Base-by-base conservation (phyloP, 257 asterid species). In the Nicotiana otophora region DNA sequence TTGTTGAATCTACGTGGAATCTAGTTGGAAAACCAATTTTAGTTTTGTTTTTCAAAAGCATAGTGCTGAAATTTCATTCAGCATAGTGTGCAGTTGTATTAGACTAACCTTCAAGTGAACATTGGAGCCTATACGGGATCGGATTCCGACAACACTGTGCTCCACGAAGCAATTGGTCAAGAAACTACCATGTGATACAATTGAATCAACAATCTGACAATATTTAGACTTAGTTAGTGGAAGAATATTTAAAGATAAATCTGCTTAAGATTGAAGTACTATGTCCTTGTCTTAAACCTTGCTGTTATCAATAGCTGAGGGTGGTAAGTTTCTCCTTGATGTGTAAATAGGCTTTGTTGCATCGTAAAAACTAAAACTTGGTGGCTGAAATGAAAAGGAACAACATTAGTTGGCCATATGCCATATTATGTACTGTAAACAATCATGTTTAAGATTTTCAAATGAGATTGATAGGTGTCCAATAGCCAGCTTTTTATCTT, bases 251-350 rank as follows among this genome's bases (percentile, higher is more conserved):
- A 1, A 51, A 74, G 26, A 74, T 74, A 5, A 7, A 23, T 51
- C 15, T 51, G 23, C 16, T 48, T 48, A 48, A 51, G 42, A 51
- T 36, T 36, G 60, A 36, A 26, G 15, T 26, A 36, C 23, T 74
- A 39, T 61, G 26, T 74, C 42, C 28, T 20, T 74, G 70, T 14
- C 5, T 39, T 36, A 12, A 54, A 95, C 98, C 99, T 96, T 96
- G 99, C 98, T 82, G 88, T 84, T 86, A 81, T 94, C 97, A 2
- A 96, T 92, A 84, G 91, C 89, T 72, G 98, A 96, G 80, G 99
- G 99, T 68, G 99, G 98, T 87, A 96, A 90, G 89, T 96, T 93
- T 90, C 99, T 93, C 87, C 97, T 87, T 77, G 98, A 93, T 81
- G 99, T 96, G 87, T 92, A 96, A 84, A 94, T 96, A 69, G 99